Evolutionary conservation across 768 basidiomycete genomes (phyloP).

Genomic region (Clitopilus passeckerianus): DNA sequence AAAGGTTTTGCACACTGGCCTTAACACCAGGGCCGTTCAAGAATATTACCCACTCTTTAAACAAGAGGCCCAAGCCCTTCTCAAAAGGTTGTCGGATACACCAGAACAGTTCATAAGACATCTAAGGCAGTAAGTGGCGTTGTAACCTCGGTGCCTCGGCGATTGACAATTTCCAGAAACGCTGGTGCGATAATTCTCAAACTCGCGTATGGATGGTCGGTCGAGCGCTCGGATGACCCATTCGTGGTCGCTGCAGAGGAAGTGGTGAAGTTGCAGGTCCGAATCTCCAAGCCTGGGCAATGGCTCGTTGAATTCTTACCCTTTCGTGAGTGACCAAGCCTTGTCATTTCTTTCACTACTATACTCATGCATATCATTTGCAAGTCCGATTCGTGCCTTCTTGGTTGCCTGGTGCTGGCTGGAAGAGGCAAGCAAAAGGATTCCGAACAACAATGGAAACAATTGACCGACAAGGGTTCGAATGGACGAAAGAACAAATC

Average conservation of each 20-base stretch:
- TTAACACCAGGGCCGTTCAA: slow-evolving; percentile 28
- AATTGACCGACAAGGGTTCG: slow-evolving; percentile 32
- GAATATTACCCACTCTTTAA: slow-evolving; percentile 30
- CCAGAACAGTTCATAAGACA: slow-evolving; percentile 29
- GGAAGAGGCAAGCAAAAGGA: slow-evolving; percentile 37
- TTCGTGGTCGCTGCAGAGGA: slow-evolving; percentile 36
- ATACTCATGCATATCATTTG: slow-evolving; percentile 6
- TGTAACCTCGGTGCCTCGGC: slow-evolving; percentile 7
- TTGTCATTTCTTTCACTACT: background rate
- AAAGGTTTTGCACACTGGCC: slow-evolving; percentile 29
- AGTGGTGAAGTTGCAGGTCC: slow-evolving; percentile 31
- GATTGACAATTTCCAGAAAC: slow-evolving; percentile 19
- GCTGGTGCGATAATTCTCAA: slow-evolving; percentile 36
- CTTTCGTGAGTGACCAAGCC: slow-evolving; percentile 19
- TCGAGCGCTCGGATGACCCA: slow-evolving; percentile 27
- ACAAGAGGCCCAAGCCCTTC: slow-evolving; percentile 26
- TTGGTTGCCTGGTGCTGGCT: slow-evolving; percentile 43
- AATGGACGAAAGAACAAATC: slow-evolving; percentile 43
- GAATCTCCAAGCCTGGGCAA: slow-evolving; percentile 31
- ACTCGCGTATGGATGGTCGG: slow-evolving; percentile 35
- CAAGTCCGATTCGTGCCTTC: slow-evolving; percentile 43
- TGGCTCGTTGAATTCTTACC: slow-evolving; percentile 42
- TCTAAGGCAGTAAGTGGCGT: slow-evolving; percentile 26
- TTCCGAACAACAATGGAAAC: slow-evolving; percentile 31
- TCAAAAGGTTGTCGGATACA: slow-evolving; percentile 22